Percentiles rank a stretch among this genome's conserved stretches.
Conservation (phyloP, 257 asterid genomes). For the Agastache rugosa region DNA sequence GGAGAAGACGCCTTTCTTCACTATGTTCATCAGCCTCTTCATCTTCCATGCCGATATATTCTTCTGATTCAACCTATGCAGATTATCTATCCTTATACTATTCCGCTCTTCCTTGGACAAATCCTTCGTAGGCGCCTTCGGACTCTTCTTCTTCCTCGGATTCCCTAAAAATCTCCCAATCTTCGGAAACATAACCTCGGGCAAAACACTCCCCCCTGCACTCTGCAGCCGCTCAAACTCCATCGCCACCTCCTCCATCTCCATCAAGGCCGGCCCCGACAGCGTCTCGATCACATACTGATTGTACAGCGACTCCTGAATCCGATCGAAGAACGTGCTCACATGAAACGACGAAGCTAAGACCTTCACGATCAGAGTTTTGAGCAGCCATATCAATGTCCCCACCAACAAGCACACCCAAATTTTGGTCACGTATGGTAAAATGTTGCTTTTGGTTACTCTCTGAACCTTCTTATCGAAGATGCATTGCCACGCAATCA, state of each 20-base stretch:
- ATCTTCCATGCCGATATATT: slow-evolving; percentile 94
- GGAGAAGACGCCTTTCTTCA: slow-evolving; percentile 66
- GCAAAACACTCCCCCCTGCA: slow-evolving; percentile 70
- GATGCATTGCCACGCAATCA: slow-evolving; percentile 83
- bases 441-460: slow-evolving; percentile 43
- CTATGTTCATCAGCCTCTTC: slow-evolving; percentile 82
- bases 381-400: slow-evolving; percentile 74
- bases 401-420: slow-evolving; percentile 87
- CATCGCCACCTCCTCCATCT: slow-evolving; percentile 79
- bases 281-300: slow-evolving; percentile 78
- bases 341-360: slow-evolving; percentile 84
- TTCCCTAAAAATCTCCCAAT: slow-evolving; percentile 56
- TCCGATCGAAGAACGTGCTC: slow-evolving; percentile 80
- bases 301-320: slow-evolving; percentile 77
- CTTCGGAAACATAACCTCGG: slow-evolving; percentile 64
- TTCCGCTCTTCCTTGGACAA: slow-evolving; percentile 60
- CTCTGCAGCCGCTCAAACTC: slow-evolving; percentile 76
- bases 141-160: slow-evolving; percentile 55
- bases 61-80: slow-evolving; percentile 82
- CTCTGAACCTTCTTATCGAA: slow-evolving; percentile 66
- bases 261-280: slow-evolving; percentile 75
- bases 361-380: slow-evolving; percentile 78
- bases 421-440: slow-evolving; percentile 62
- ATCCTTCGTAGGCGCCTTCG: slow-evolving; percentile 54
- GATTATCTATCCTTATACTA: slow-evolving; percentile 65